Evolutionary conservation across 1,139 yeast genomes (phyloP).

Genomic region (Entelexis sorbosivorans): DNA sequence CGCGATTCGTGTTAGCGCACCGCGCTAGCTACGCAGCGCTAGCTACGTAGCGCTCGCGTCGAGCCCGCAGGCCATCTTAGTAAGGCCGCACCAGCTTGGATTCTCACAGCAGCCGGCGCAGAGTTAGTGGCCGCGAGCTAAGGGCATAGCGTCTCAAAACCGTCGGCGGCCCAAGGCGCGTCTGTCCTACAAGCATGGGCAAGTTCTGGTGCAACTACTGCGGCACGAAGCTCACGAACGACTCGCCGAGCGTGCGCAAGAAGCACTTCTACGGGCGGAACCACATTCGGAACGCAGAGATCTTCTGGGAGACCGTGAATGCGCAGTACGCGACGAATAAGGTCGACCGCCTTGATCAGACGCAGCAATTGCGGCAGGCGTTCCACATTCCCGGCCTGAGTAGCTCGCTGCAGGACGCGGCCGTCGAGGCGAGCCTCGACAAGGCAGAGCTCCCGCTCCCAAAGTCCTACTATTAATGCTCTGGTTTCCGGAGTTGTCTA

Average conservation of each 20-base stretch:
- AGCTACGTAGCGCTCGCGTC: too few species aligned
- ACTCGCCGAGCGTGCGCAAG: constrained; percentile 19
- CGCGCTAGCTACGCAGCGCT: too few species aligned
- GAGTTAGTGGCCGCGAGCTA: too few species aligned
- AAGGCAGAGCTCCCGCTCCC: constrained; percentile 17
- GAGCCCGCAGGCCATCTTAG: too few species aligned
- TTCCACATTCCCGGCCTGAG: constrained; percentile 19
- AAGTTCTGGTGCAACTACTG: constrained; percentile 23
- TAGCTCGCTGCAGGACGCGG: background rate
- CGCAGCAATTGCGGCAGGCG: constrained; percentile 9
- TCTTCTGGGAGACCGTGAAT: constrained; percentile 20
- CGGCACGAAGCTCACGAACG: constrained; percentile 19
- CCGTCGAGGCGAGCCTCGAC: constrained; percentile 12
- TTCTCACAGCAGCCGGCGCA: too few species aligned
- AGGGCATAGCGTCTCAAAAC: too few species aligned
- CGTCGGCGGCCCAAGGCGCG: too few species aligned
- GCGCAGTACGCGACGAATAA: background rate
- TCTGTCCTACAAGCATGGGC: constrained; percentile 12
- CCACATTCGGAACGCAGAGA: constrained; percentile 17
- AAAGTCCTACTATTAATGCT: background rate
- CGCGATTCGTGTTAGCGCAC: too few species aligned
- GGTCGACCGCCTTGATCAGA: constrained; percentile 15
- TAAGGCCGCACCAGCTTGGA: too few species aligned
- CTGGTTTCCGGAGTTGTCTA: too few species aligned
- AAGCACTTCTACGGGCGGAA: constrained; percentile 22